phyloP scores from a whole-genome alignment of 495 filamentous ascomycete species.

The Penicillium alfredii region DNA sequence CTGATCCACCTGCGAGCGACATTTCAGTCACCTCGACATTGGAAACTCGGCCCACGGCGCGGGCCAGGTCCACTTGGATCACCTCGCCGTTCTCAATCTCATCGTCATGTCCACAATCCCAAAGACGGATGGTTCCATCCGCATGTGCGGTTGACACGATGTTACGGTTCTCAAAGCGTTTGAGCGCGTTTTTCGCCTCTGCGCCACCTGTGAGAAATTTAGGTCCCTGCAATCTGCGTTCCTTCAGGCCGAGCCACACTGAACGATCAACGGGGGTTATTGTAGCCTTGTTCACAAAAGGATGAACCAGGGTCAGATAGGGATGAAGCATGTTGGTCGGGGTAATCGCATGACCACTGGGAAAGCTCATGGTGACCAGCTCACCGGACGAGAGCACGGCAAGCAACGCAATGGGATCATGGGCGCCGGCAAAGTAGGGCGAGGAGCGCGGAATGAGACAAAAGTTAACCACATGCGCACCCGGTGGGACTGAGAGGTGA shows the following conservation, averaged over 20 bases:
- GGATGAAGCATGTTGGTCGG: constrained; percentile 88
- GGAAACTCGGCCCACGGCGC: constrained; percentile 76
- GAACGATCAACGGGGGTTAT: constrained; percentile 65
- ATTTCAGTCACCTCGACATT: constrained; percentile 69
- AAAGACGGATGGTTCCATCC: constrained; percentile 80
- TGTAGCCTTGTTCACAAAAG: constrained; percentile 67
- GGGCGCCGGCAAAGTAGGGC: constrained; percentile 78
- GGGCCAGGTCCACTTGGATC: constrained; percentile 77
- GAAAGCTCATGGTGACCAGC: constrained; percentile 81
- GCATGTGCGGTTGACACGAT: constrained; percentile 77
- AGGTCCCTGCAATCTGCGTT: constrained; percentile 67
- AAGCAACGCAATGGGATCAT: constrained; percentile 83
- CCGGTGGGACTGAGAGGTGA: constrained; percentile 71
- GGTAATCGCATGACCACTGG: constrained; percentile 80
- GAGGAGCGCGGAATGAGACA: constrained; percentile 73
- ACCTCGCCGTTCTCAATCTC: constrained; percentile 82
- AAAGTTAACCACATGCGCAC: constrained; percentile 73
- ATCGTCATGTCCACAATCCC: constrained; percentile 86
- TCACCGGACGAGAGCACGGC: constrained; percentile 79
- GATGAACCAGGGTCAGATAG: constrained; percentile 77
- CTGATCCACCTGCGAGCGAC: constrained; percentile 67
- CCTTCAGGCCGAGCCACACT: constrained; percentile 83
- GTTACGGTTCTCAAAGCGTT: constrained; percentile 73
- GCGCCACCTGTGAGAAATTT: constrained; percentile 70
- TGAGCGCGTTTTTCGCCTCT: constrained; percentile 57